Base-by-base conservation (phyloP, 139 green algal species). In the Tetraselmis chui region DNA sequence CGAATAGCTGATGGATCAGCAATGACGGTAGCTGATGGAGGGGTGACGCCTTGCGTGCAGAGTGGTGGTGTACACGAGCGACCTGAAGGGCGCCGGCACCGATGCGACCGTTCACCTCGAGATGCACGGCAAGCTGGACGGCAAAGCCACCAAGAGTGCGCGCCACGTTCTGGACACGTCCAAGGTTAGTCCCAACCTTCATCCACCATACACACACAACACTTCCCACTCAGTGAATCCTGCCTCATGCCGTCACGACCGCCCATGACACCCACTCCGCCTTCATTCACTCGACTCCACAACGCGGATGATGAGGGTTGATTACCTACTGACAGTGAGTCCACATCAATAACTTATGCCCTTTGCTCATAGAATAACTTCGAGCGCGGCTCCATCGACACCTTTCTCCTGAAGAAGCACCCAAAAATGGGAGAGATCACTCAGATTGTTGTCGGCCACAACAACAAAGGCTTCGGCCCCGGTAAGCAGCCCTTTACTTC, bases 91-190 rank as follows among this genome's bases (percentile, higher is more conserved):
- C 26, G 84, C 87, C 27, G 87, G 87, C 58, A 89, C 87, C 25
- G 85, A 89, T 30, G 87, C 87, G 11, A 88, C 84, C 30, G 85
- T 91, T 59, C 88, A 80, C 58, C 25, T 91, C 28, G 81, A 90
- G 80, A 81, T 90, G 27, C 84, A 28, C 23, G 87, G 87, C 31
- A 67, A 84, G 59, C 32, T 31, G n/a, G 82, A 82, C 27, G 87
- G 84, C 28, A 84, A 86, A 5, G 76, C 28, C 76, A 32, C 2
- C 5, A 25, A 32, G 28, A 29, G 76, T 2, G 28, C 28, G 2
- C 27, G 28, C 5, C 27, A 59, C n/a, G 29, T 29, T 28, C 76
- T 79, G 28, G 76, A 79, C 76, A 79, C 27, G 75, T 81, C 32
- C 1, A 81, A 67, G 45, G 45, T 67, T 5, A 67, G 45, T 18